Conservation (phyloP, 2,329 filamentous ascomycete species). For the Ampelomyces quisqualis region DNA sequence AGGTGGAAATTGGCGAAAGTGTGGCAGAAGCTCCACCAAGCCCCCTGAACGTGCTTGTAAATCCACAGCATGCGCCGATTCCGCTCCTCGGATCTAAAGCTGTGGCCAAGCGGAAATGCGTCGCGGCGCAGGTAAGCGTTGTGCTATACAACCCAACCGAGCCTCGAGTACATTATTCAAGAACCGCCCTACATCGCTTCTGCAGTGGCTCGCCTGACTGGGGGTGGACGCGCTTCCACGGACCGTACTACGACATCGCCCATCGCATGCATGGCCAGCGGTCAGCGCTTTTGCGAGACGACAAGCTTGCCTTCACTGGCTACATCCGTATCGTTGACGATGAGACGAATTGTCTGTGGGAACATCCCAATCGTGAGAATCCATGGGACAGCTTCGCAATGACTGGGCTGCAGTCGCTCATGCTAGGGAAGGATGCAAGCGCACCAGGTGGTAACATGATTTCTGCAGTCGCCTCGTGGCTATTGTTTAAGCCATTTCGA, state of each 20-base stretch:
- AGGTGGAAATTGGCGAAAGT: conserved; percentile 9
- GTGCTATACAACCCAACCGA: conserved; percentile 65
- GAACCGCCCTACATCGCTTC: conserved; percentile 61
- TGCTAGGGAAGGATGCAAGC: conserved; percentile 31
- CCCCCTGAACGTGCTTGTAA: conserved; percentile 1
- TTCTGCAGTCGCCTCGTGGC: conserved; percentile 59
- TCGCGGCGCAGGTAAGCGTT: conserved; percentile 62
- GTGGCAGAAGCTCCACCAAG: conserved; percentile 2
- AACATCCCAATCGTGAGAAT: conserved; percentile 57
- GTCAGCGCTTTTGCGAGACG: conserved; percentile 60
- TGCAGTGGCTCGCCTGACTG: conserved; percentile 60
- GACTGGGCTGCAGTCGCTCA: conserved; percentile 57
- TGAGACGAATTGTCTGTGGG: conserved; percentile 62
- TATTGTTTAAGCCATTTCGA: conserved; percentile 61
- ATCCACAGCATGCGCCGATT: conserved; percentile 40
- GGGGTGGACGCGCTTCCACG: conserved; percentile 64
- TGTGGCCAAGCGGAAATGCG: conserved; percentile 45
- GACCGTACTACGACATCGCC: conserved; percentile 60
- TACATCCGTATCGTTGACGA: conserved; percentile 64
- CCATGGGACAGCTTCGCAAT: conserved; percentile 59
- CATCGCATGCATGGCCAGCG: conserved; percentile 58
- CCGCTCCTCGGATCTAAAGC: conserved; percentile 37
- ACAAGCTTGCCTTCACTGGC: conserved; percentile 62
- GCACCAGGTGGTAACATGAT: conserved; percentile 48
- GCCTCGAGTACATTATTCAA: conserved; percentile 58